Evolutionary conservation across 805 yeast genomes (phyloP).

Genomic region (Tetrapisispora phaffii): DNA sequence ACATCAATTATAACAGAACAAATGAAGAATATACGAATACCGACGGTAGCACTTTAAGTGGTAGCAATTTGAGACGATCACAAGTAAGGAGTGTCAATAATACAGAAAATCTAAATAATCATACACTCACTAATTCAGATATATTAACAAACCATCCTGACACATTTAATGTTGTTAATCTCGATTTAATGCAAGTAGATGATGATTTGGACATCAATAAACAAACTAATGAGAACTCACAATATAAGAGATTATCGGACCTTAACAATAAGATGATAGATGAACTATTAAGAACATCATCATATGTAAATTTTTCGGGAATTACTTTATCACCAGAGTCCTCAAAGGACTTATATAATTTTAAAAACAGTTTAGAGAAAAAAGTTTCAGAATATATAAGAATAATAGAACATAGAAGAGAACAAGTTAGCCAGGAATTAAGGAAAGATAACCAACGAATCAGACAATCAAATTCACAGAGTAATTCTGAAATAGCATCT

Average conservation of each 20-base stretch:
- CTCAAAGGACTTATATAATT: conserved; percentile 12
- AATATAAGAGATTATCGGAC: neutral
- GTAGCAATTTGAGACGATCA: neutral
- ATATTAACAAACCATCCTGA: neutral
- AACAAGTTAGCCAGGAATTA: conserved; percentile 17
- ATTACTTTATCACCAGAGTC: conserved; percentile 9
- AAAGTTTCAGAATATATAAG: conserved; percentile 20
- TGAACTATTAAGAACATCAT: neutral
- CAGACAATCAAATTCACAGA: conserved; percentile 12
- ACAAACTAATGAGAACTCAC: neutral
- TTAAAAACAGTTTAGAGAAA: conserved; percentile 17
- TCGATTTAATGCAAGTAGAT: neutral
- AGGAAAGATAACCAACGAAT: conserved; percentile 16
- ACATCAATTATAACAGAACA: neutral
- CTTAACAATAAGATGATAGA: conserved; percentile 1
- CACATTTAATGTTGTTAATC: neutral
- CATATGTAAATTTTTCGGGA: neutral
- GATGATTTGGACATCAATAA: neutral
- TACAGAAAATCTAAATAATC: neutral
- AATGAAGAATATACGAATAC: neutral
- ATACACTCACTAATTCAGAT: neutral
- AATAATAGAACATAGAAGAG: conserved; percentile 22
- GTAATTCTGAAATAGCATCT: conserved; percentile 13
- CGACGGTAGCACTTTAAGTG: neutral
- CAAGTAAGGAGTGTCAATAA: neutral